Percentiles rank a stretch among this genome's conserved stretches.
Conservation (phyloP, 805 yeast species). For the Ogataea chonburiensis region DNA sequence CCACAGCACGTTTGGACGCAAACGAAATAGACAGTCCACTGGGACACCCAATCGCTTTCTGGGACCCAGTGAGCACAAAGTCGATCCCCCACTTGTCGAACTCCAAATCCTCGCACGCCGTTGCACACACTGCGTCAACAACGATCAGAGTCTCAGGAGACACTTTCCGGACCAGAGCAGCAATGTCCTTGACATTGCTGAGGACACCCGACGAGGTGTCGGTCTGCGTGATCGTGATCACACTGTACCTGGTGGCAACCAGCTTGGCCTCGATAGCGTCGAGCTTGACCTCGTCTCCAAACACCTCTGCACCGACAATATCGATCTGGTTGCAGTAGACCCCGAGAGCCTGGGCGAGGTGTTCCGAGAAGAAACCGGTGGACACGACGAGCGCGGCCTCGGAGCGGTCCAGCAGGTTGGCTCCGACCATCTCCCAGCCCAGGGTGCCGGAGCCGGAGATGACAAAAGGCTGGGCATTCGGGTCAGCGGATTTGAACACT, state of each 20-base stretch:
- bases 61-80: constrained; percentile 87
- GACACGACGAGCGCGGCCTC: constrained; percentile 79
- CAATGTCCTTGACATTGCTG: constrained; percentile 61
- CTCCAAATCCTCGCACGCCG: constrained; percentile 82
- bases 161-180: constrained; percentile 56
- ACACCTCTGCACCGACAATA: constrained; percentile 57
- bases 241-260: constrained; percentile 42
- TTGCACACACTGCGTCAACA: constrained; percentile 94
- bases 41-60: constrained; percentile 93
- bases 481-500: constrained; percentile 67
- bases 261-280: constrained; percentile 44
- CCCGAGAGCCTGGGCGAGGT: constrained; percentile 71
- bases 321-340: constrained; percentile 78
- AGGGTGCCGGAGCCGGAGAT: constrained; percentile 90
- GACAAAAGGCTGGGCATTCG: constrained; percentile 75
- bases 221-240: constrained; percentile 88
- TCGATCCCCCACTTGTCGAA: constrained; percentile 91
- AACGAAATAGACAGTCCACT: constrained; percentile 82
- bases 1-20: constrained; percentile 73
- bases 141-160: constrained; percentile 81
- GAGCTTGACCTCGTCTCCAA: constrained; percentile 69
- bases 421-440: constrained; percentile 90
- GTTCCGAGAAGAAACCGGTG: constrained; percentile 88
- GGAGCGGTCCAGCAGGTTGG: constrained; percentile 64
- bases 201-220: constrained; percentile 97